Conservation (phyloP, 305 asterid genomes). For the Solanum hybrid region DNA sequence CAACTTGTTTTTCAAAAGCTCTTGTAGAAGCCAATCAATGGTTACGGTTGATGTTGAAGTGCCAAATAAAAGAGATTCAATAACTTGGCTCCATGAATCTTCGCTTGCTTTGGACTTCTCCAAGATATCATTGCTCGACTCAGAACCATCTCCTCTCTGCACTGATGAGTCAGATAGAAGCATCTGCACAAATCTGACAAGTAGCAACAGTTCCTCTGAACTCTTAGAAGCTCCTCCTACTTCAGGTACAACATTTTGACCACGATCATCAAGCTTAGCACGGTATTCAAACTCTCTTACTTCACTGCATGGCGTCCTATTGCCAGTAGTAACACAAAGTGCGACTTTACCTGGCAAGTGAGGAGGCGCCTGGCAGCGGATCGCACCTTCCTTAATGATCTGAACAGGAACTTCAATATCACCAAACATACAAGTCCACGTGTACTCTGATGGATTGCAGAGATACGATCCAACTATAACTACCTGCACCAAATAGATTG, state of each 20-base stretch:
- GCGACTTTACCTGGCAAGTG: conserved; percentile 49
- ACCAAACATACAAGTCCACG: conserved; percentile 78
- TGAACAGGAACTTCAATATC: conserved; percentile 62
- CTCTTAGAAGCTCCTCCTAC: conserved; percentile 32
- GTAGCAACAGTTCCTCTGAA: conserved; percentile 65
- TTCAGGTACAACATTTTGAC: conserved; percentile 26
- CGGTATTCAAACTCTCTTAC: conserved; percentile 59
- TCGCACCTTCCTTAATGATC: conserved; percentile 64
- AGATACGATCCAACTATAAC: conserved; percentile 60
- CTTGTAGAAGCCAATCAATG: conserved; percentile 75
- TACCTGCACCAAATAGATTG: conserved; percentile 32
- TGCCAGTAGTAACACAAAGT: conserved; percentile 60
- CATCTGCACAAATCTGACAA: conserved; percentile 71
- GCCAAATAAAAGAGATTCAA: conserved; percentile 60
- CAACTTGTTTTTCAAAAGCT: conserved; percentile 77
- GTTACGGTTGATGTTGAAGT: conserved; percentile 43
- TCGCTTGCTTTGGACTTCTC: conserved; percentile 41
- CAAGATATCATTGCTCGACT: conserved; percentile 33
- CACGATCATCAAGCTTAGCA: conserved; percentile 26
- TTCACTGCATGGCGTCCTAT: conserved; percentile 65
- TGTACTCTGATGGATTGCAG: conserved; percentile 43
- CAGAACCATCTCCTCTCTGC: conserved; percentile 33
- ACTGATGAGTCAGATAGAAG: conserved; percentile 41
- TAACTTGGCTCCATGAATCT: conserved; percentile 62
- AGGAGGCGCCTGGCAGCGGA: conserved; percentile 64